Conservation (phyloP, 2,329 filamentous ascomycete genomes). For the Paramyrothecium roridum region DNA sequence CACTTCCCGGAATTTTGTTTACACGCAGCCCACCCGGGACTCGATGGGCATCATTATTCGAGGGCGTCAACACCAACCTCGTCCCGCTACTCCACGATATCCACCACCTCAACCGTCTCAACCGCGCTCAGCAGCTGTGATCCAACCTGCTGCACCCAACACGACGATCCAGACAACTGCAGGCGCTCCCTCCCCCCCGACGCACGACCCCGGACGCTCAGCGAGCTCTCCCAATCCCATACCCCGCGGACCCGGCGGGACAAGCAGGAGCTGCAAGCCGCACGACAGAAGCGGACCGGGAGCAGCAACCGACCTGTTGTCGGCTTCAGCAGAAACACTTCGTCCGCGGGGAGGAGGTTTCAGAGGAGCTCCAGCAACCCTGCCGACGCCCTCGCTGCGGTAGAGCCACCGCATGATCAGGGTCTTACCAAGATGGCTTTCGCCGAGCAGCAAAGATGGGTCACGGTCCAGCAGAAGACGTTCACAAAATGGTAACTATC, state of each 20-base stretch:
- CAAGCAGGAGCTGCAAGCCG: conserved; percentile 48
- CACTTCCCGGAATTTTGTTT: conserved; percentile 43
- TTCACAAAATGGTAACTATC: conserved; percentile 81
- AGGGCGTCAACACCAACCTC: conserved; percentile 1
- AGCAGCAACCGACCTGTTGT: conserved; percentile 23
- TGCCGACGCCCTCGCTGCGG: conserved; percentile 40
- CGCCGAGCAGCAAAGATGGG: conserved; percentile 64
- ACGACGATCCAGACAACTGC: conserved; percentile 5
- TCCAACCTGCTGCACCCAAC: conserved; percentile 7
- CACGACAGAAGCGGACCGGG: conserved; percentile 42
- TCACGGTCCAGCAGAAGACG: conserved; percentile 92
- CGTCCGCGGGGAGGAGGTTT: conserved; percentile 12
- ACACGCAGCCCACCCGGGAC: conserved; percentile 17
- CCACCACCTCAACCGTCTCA: conserved; percentile 13
- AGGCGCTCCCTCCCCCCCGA: conserved; percentile 13
- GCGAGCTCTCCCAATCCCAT: conserved; percentile 14
- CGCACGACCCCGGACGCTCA: conserved; percentile 14
- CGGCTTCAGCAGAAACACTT: not conserved
- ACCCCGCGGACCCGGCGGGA: conserved; percentile 37
- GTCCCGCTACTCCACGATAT: conserved; percentile 11
- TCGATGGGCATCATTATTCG: not conserved
- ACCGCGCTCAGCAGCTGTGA: conserved; percentile 15
- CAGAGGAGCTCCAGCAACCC: conserved; percentile 31
- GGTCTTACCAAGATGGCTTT: conserved; percentile 59
- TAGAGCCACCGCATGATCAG: conserved; percentile 47